Percentiles rank a stretch among this genome's conserved stretches.
Conservation (phyloP, 2,329 filamentous ascomycete species). For the Arthrobotrys pseudoclavata region DNA sequence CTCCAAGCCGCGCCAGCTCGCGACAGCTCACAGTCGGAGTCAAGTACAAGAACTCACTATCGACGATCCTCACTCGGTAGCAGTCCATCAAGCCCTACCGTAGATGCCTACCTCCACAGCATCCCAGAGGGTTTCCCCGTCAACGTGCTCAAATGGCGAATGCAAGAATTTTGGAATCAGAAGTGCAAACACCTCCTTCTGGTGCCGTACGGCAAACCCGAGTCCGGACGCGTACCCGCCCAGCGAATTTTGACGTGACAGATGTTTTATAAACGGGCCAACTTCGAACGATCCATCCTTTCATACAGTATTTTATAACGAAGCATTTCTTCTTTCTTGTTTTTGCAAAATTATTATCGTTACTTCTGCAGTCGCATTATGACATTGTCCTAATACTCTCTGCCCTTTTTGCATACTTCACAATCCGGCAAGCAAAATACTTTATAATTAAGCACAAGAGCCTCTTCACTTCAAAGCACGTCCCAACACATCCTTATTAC, state of each 20-base stretch:
- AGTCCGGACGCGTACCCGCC: conserved; percentile 25
- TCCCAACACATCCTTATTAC: not conserved
- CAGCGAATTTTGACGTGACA: not conserved
- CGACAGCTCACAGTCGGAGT: conserved; percentile 5
- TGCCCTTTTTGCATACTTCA: not conserved
- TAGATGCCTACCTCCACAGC: conserved; percentile 9
- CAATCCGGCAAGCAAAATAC: not conserved
- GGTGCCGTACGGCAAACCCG: conserved; percentile 12
- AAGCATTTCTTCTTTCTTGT: not conserved
- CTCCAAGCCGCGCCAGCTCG: not conserved
- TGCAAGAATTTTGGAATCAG: not conserved
- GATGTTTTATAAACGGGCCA: not conserved
- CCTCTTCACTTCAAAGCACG: not conserved
- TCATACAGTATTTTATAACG: not conserved
- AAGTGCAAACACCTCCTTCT: not conserved
- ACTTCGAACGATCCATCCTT: not conserved
- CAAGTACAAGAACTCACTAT: not conserved
- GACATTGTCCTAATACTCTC: not conserved
- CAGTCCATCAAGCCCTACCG: not conserved
- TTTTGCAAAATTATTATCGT: not conserved
- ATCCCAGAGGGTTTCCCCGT: conserved; percentile 25
- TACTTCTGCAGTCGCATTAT: not conserved
- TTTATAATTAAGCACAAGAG: not conserved
- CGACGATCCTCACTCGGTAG: not conserved
- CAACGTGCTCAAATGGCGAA: conserved; percentile 34